Conservation (phyloP, 1,284 basidiomycete genomes). For the Pseudozyma tsukubaensis region DNA sequence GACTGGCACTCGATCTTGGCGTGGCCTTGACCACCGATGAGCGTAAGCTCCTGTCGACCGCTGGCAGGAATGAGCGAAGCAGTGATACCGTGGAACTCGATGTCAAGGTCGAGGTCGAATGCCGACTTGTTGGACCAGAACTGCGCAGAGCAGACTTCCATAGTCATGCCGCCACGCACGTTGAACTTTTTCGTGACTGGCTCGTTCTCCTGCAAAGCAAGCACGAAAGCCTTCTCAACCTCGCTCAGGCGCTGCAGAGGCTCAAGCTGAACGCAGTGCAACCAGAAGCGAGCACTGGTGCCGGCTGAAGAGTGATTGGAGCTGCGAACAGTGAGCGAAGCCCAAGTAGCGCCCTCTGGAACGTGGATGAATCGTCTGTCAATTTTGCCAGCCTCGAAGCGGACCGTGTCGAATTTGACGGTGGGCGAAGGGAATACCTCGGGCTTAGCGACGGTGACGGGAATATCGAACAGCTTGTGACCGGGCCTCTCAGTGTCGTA, state of each 20-base stretch:
- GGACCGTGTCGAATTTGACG: constrained; percentile 48
- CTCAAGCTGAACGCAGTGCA: constrained; percentile 68
- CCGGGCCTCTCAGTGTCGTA: constrained; percentile 63
- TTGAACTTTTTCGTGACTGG: constrained; percentile 64
- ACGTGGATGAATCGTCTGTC: constrained; percentile 66
- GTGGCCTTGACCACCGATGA: constrained; percentile 66
- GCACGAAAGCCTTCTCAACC: constrained; percentile 64
- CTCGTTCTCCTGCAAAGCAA: constrained; percentile 66
- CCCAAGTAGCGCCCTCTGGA: constrained; percentile 69
- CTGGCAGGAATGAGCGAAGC: constrained; percentile 46
- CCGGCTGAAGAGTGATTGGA: constrained; percentile 56
- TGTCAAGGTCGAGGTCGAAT: constrained; percentile 65
- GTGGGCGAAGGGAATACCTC: constrained; percentile 53
- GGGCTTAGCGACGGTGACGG: constrained; percentile 68
- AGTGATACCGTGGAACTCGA: constrained; percentile 69
- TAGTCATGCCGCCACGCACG: constrained; percentile 66
- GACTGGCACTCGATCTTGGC: constrained; percentile 61
- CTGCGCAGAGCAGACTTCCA: constrained; percentile 68
- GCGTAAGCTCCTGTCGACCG: constrained; percentile 60
- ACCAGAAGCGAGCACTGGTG: constrained; percentile 67
- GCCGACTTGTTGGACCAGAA: constrained; percentile 66
- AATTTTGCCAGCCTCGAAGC: constrained; percentile 62
- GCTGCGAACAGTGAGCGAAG: constrained; percentile 64
- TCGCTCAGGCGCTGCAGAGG: constrained; percentile 63
- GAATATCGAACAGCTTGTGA: constrained; percentile 65